Evolutionary conservation across 2,329 filamentous ascomycete species (phyloP).

Genomic region (Conoideocrella luteorostrata): DNA sequence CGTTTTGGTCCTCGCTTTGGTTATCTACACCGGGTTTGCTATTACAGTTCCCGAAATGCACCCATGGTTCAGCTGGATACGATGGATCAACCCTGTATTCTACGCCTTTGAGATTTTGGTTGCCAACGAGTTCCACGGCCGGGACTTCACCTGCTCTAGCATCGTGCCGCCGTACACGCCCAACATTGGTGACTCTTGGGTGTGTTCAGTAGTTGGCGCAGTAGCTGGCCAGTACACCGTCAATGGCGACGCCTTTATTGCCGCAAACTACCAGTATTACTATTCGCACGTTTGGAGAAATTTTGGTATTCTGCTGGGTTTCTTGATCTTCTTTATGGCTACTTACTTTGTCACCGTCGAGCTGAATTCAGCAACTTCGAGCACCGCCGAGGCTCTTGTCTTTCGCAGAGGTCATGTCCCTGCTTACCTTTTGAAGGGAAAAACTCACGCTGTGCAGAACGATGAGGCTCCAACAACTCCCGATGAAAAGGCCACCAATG

Average conservation of each 20-base stretch:
- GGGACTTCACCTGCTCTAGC: conserved; percentile 47
- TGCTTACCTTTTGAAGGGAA: conserved; percentile 27
- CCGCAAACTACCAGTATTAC: conserved; percentile 48
- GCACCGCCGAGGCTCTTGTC: conserved; percentile 63
- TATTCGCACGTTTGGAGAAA: conserved; percentile 59
- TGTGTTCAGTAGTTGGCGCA: conserved; percentile 49
- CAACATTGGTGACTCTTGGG: conserved; percentile 38
- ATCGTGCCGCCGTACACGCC: conserved; percentile 42
- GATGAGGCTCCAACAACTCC: conserved; percentile 22
- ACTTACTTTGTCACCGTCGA: conserved; percentile 60
- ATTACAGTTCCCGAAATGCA: conserved; percentile 52
- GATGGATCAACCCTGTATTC: conserved; percentile 65
- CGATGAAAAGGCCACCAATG: conserved; percentile 9
- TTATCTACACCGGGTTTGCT: conserved; percentile 55
- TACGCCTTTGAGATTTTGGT: conserved; percentile 70
- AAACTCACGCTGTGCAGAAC: conserved; percentile 22
- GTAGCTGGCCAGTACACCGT: conserved; percentile 47
- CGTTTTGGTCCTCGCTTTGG: conserved; percentile 51
- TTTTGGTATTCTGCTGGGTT: conserved; percentile 60
- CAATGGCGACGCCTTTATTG: conserved; percentile 55
- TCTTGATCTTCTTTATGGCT: conserved; percentile 56
- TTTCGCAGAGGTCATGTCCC: conserved; percentile 54
- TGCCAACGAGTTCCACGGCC: conserved; percentile 64
- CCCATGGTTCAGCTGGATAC: conserved; percentile 70
- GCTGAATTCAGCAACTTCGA: conserved; percentile 55